Conservation (phyloP, 2,329 filamentous ascomycete species). For the Calonectria ilicicola region DNA sequence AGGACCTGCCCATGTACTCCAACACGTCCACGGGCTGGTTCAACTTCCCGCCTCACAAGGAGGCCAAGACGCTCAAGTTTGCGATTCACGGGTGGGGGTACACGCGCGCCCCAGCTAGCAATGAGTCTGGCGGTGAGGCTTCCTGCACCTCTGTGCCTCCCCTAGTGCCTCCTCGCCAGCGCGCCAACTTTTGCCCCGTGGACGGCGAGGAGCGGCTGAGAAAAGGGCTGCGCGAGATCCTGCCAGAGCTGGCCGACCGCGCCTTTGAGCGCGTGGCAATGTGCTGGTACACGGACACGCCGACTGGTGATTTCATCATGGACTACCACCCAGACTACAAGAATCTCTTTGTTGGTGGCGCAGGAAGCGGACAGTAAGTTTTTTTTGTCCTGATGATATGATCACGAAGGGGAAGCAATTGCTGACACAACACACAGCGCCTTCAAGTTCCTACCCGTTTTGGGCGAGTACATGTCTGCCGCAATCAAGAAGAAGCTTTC, state of each 20-base stretch:
- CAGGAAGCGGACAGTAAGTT: conserved; percentile 37
- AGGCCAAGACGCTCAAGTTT: conserved; percentile 33
- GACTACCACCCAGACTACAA: conserved; percentile 36
- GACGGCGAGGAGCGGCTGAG: not conserved
- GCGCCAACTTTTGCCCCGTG: not conserved
- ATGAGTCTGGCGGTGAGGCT: not conserved
- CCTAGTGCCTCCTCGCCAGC: not conserved
- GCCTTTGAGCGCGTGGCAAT: conserved; percentile 20
- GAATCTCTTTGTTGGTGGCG: conserved; percentile 32
- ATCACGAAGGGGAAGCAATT: not conserved
- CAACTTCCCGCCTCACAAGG: conserved; percentile 36
- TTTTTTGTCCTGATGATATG: not conserved
- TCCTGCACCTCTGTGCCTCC: not conserved
- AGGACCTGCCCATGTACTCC: conserved; percentile 31
- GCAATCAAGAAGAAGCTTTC: not conserved
- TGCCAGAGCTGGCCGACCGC: conserved; percentile 31
- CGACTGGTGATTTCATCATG: conserved; percentile 37
- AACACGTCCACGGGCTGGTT: conserved; percentile 38
- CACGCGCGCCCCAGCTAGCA: not conserved
- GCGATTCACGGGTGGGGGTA: conserved; percentile 11
- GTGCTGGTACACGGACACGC: conserved; percentile 38
- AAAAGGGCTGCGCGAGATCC: not conserved
- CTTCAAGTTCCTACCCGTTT: not conserved
- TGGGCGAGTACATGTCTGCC: not conserved
- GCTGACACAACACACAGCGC: not conserved